Evolutionary conservation across 2,329 filamentous ascomycete species (phyloP).

Genomic region (Claviceps sp.): DNA sequence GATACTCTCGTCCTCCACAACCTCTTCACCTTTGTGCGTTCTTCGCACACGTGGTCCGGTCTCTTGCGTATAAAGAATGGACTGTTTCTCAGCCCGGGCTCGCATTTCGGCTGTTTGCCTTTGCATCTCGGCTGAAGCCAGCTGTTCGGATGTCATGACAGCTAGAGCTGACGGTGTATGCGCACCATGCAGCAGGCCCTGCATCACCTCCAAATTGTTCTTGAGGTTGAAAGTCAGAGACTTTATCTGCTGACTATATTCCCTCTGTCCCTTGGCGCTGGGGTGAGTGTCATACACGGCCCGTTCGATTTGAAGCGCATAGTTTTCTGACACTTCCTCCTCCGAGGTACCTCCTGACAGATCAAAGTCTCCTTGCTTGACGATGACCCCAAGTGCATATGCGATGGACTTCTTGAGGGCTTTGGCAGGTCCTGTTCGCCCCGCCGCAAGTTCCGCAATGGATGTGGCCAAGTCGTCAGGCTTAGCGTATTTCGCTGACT

Average conservation of each 20-base stretch:
- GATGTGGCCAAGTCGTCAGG: constrained; percentile 38
- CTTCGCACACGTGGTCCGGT: constrained; percentile 62
- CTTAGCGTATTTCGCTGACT: constrained; percentile 28
- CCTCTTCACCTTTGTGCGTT: constrained; percentile 90
- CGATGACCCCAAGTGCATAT: constrained; percentile 50
- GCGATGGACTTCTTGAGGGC: constrained; percentile 57
- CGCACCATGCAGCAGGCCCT: constrained; percentile 58
- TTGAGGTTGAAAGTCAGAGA: constrained; percentile 78
- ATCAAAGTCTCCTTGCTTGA: constrained; percentile 50
- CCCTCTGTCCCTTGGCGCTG: constrained; percentile 28
- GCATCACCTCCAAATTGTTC: constrained; percentile 67
- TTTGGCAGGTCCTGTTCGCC: constrained; percentile 56
- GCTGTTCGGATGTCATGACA: constrained; percentile 79
- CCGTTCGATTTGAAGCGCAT: constrained; percentile 72
- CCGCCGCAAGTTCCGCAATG: constrained; percentile 43
- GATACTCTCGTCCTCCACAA: constrained; percentile 63
- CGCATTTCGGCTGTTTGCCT: constrained; percentile 63
- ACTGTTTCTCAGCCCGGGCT: constrained; percentile 67
- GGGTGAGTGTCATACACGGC: constrained; percentile 45
- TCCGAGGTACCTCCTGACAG: constrained; percentile 50
- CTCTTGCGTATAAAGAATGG: constrained; percentile 66
- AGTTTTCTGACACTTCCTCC: constrained; percentile 51
- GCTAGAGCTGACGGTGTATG: constrained; percentile 65
- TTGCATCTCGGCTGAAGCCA: constrained; percentile 84
- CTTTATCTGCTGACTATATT: constrained; percentile 53